Evolutionary conservation across 2,329 filamentous ascomycete species (phyloP).

Genomic region (Saccharata proteae): DNA sequence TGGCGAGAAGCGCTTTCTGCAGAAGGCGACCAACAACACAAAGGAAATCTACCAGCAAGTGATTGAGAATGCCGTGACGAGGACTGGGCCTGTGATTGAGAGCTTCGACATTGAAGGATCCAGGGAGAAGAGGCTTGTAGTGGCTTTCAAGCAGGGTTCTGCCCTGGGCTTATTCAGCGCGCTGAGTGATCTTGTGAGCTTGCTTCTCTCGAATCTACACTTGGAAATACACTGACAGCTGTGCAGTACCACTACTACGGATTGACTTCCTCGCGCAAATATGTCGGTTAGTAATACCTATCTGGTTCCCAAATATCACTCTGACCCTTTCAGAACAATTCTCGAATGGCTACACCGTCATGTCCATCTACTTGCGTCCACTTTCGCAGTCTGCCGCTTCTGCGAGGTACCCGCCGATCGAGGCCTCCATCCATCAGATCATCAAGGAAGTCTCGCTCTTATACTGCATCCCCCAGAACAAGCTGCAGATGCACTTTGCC

Average conservation of each 20-base stretch:
- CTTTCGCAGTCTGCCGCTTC: constrained; percentile 44
- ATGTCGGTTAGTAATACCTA: constrained; percentile 45
- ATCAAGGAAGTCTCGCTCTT: constrained; percentile 95
- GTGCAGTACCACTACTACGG: constrained; percentile 86
- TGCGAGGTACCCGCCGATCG: constrained; percentile 61
- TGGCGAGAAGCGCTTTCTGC: constrained; percentile 84
- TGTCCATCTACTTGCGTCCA: constrained; percentile 86
- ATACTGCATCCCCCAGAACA: constrained; percentile 97
- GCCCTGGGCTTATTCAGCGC: constrained; percentile 91
- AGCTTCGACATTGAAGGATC: constrained; percentile 91
- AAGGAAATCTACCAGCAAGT: constrained; percentile 93
- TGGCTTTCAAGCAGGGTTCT: constrained; percentile 88
- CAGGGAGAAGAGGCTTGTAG: constrained; percentile 83
- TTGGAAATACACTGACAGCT: neutral
- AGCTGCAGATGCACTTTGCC: constrained; percentile 82
- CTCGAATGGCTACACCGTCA: constrained; percentile 94
- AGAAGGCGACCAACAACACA: constrained; percentile 92
- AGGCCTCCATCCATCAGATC: constrained; percentile 94
- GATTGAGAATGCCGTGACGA: constrained; percentile 68
- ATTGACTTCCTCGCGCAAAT: constrained; percentile 90
- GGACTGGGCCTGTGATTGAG: constrained; percentile 92
- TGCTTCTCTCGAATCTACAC: neutral
- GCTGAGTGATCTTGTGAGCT: constrained; percentile 58
- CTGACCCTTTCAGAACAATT: constrained; percentile 55
- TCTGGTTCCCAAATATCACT: constrained; percentile 18